Evolutionary conservation across 192 early-diverging fungal species (phyloP).

Genomic region (Backusella circina): DNA sequence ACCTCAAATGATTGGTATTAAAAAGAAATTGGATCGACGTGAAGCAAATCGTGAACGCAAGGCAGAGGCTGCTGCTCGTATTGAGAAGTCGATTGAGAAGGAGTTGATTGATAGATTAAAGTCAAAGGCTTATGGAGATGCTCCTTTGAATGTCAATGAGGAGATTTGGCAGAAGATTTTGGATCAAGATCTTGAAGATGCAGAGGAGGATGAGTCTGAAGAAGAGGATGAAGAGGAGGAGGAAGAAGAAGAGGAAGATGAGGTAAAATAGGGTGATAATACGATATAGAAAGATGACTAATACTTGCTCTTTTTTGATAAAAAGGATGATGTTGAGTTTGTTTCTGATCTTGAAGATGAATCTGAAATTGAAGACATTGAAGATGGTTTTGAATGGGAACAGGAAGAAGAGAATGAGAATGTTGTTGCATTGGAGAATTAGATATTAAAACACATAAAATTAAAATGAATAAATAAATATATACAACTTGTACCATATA

Average conservation of each 20-base stretch:
- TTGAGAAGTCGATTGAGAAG: slow-evolving; percentile 93
- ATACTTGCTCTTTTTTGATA: slow-evolving; percentile 34
- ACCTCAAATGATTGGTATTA: slow-evolving; percentile 82
- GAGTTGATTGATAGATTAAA: slow-evolving; percentile 90
- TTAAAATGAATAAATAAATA: not conserved
- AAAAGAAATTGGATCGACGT: slow-evolving; percentile 91
- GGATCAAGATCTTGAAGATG: slow-evolving; percentile 68
- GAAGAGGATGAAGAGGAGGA: slow-evolving; percentile 70
- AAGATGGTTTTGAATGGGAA: slow-evolving; percentile 16
- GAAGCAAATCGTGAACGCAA: slow-evolving; percentile 82
- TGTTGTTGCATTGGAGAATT: slow-evolving; percentile 15
- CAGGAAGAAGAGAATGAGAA: slow-evolving; percentile 38
- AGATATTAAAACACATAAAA: not conserved
- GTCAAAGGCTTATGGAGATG: slow-evolving; percentile 94
- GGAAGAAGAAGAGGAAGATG: slow-evolving; percentile 49
- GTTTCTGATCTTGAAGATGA: slow-evolving; percentile 54
- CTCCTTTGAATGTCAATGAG: slow-evolving; percentile 90
- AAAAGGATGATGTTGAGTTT: slow-evolving; percentile 48
- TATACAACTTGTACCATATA: slow-evolving; percentile 1
- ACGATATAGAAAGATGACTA: slow-evolving; percentile 18
- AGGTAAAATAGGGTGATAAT: slow-evolving; percentile 29
- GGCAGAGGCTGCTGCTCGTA: slow-evolving; percentile 87
- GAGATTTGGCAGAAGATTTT: slow-evolving; percentile 86
- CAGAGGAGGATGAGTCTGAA: slow-evolving; percentile 66
- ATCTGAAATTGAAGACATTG: slow-evolving; percentile 45